phyloP scores from a whole-genome alignment of 108 stramenopile genomes.

The Conticribra weissflogii region DNA sequence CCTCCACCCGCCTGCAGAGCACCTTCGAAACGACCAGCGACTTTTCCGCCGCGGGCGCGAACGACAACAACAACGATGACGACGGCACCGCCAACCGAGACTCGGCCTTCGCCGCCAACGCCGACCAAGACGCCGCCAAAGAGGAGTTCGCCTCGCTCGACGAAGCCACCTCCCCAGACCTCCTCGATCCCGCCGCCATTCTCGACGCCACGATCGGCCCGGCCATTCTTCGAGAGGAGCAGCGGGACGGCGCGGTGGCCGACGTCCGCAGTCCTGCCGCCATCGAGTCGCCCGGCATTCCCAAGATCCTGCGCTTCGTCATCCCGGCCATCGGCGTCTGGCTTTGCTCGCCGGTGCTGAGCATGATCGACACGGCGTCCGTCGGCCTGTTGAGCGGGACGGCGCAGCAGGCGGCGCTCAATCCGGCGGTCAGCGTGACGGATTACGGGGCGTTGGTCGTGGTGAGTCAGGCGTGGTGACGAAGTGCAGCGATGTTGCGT shows the following conservation, averaged over 20 bases:
- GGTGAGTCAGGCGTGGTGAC: too few relatives aligned
- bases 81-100: background rate
- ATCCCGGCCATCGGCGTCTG: slow-evolving; percentile 88
- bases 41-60: too few relatives aligned
- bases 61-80: background rate
- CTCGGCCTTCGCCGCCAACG: background rate
- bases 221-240: too few relatives aligned
- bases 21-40: background rate
- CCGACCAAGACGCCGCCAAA: background rate
- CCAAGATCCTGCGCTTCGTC: slow-evolving; percentile 79
- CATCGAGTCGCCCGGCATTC: slow-evolving; percentile 54
- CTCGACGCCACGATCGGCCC: slow-evolving; percentile 6
- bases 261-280: too few relatives aligned
- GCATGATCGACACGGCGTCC: slow-evolving; percentile 82
- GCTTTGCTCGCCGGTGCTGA: slow-evolving; percentile 78
- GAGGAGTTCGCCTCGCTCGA: background rate
- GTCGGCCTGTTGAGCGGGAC: slow-evolving; percentile 83
- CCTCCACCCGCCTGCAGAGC: background rate
- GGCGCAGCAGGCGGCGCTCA: slow-evolving; percentile 83
- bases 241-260: too few relatives aligned
- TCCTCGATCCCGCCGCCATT: background rate
- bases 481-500: too few relatives aligned
- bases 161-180: slow-evolving; percentile 1
- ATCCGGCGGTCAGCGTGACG: slow-evolving; percentile 80
- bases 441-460: slow-evolving; percentile 78